phyloP scores from a whole-genome alignment of 75 land plant genomes.

The Picea glauca region DNA sequence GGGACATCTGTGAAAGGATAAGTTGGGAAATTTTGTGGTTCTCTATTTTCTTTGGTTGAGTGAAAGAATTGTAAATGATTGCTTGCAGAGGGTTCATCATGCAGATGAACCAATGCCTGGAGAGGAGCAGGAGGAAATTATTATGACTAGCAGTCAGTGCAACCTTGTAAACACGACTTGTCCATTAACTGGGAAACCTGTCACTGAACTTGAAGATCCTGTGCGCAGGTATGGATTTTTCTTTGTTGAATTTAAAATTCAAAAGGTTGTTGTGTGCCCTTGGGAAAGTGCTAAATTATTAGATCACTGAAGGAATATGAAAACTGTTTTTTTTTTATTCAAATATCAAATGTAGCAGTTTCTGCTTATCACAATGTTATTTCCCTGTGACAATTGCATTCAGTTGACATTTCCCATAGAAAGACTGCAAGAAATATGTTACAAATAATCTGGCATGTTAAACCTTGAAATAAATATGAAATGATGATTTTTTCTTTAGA shows the following conservation, averaged over 20 bases:
- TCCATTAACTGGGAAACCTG: slow-evolving; percentile 77
- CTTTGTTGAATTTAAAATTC: background rate
- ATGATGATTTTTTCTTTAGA: background rate
- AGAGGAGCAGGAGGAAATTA: slow-evolving; percentile 86
- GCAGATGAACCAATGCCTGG: slow-evolving; percentile 90
- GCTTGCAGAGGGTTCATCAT: slow-evolving; percentile 81
- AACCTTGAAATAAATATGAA: background rate
- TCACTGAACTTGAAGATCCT: slow-evolving; percentile 62
- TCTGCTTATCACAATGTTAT: background rate
- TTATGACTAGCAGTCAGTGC: slow-evolving; percentile 62
- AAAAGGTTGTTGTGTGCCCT: background rate
- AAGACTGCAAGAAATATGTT: background rate
- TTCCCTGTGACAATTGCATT: background rate
- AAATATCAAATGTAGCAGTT: background rate
- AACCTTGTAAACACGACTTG: slow-evolving; percentile 58
- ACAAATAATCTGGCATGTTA: background rate
- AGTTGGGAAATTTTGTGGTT: background rate
- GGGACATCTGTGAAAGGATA: background rate
- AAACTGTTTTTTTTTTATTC: background rate
- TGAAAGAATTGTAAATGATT: slow-evolving; percentile 2
- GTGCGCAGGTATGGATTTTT: slow-evolving; percentile 62
- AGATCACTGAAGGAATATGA: background rate
- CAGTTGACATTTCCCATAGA: too few species aligned
- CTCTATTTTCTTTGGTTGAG: background rate
- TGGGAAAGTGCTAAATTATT: background rate